Evolutionary conservation across 345 rosid species (phyloP), one percentile per base, ranked within the genome.

Genomic region (Syzygium aqueum): DNA sequence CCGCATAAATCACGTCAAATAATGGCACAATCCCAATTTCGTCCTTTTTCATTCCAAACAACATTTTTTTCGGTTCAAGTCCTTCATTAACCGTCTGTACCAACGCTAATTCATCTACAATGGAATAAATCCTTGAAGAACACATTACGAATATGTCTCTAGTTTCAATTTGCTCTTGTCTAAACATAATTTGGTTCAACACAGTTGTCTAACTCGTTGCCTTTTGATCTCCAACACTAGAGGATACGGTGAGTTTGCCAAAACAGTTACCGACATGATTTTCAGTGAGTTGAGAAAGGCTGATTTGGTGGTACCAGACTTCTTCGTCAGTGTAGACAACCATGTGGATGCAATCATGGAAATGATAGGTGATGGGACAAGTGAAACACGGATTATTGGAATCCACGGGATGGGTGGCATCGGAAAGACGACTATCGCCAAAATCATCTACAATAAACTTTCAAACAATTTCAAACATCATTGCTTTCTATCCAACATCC

Each of bases 291-390:
- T 61, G 37, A 6, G 13, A n/a, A 61, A 0, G 19, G 30, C 8
- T 13, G 5, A 5, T 12, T 8, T 61, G 3, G 14, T 2, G 2
- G 73, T 61, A 13, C 14, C 2, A 0, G 28, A 61, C 0, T 5
- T 0, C 33, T n/a, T 61, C 1, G 37, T 61, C 19, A 2, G 0
- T 3, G 30, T 61, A 0, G 9, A n/a, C 30, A 3, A 61, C 8
- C 19, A n/a, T 27, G 19, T 12, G 8, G 37, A 63, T 14, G 16
- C 3, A 63, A 63, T 63, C 5, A 28, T 0, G 0, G 0, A 63
- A 14, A 63, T n/a, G 77, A 63, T 0, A 1, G 15, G 21, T 0
- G 40, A 0, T 0, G 1, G 7, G 7, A 63, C 0, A 63, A 7
- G 5, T 28, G 11, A 63, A 14, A 63, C 17, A 28, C 0, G 4